Evolutionary conservation across 208 protist genomes (phyloP).

Genomic region (Trypanosomatidae sp.): DNA sequence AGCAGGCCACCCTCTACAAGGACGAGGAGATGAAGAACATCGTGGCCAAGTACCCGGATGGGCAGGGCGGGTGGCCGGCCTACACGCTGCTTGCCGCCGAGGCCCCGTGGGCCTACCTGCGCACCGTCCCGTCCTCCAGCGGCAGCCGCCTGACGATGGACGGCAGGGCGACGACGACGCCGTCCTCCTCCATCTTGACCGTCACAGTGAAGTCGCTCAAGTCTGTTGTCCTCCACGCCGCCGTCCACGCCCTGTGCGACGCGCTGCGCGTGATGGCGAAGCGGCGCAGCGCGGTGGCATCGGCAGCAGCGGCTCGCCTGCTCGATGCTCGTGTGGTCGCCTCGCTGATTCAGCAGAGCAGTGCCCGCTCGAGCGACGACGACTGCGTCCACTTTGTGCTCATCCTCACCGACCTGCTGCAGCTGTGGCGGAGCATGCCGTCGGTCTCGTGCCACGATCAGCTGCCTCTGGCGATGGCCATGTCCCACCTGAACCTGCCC

Average conservation of each 20-base stretch:
- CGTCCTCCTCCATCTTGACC: slow-evolving; percentile 25
- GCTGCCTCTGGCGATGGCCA: slow-evolving; percentile 61
- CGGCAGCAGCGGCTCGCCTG: slow-evolving; percentile 15
- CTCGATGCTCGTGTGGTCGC: slow-evolving; percentile 64
- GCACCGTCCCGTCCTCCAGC: slow-evolving; percentile 16
- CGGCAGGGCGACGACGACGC: slow-evolving; percentile 1
- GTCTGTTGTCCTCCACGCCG: slow-evolving; percentile 28
- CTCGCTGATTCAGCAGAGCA: slow-evolving; percentile 39
- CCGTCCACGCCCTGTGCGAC: slow-evolving; percentile 24
- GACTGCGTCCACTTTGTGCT: slow-evolving; percentile 46
- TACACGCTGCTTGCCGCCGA: slow-evolving; percentile 12
- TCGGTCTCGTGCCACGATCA: slow-evolving; percentile 54
- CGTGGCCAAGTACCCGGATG: slow-evolving; percentile 82
- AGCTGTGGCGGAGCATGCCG: slow-evolving; percentile 65
- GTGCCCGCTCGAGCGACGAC: slow-evolving; percentile 25
- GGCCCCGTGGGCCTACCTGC: slow-evolving; percentile 29
- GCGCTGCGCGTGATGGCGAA: background rate
- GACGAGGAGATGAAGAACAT: slow-evolving; percentile 68
- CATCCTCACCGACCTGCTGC: slow-evolving; percentile 53
- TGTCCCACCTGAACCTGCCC: slow-evolving; percentile 69
- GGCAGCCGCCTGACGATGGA: slow-evolving; percentile 10
- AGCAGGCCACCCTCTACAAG: slow-evolving; percentile 76
- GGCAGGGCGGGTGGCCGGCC: slow-evolving; percentile 71
- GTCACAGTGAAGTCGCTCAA: slow-evolving; percentile 28
- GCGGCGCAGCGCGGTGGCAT: background rate